These are phyloP conservation scores for Helianthus tuberosus DNA, from an alignment of 129 eudicot genomes.

Conservation along the genomic window DNA sequence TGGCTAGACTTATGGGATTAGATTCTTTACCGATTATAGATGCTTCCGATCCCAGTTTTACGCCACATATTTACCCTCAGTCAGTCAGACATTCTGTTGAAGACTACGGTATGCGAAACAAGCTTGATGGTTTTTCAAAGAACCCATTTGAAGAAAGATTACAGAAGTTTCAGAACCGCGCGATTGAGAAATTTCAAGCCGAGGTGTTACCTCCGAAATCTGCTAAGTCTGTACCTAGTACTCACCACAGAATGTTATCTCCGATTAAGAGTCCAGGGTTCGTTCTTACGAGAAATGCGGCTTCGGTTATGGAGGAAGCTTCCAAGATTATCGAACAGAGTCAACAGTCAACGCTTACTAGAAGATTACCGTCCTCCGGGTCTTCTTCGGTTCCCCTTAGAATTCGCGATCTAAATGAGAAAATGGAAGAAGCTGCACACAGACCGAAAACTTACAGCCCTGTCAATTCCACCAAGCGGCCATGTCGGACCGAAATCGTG, in stretches of 20 bases:
- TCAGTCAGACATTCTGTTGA: conserved; percentile 66
- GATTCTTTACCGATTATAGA: conserved; percentile 78
- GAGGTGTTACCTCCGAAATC: conserved; percentile 91
- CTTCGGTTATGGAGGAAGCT: conserved; percentile 85
- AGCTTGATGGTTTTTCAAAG: conserved; percentile 67
- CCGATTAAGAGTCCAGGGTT: conserved; percentile 98
- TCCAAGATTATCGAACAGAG: conserved; percentile 77
- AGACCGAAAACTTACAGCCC: conserved; percentile 40
- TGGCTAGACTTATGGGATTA: conserved; percentile 97
- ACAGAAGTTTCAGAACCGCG: conserved; percentile 59
- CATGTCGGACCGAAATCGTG: conserved; percentile 43
- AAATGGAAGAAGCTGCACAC: conserved; percentile 72
- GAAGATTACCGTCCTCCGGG: conserved; percentile 45
- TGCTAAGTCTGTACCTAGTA: conserved; percentile 76
- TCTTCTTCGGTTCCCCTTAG: conserved; percentile 67
- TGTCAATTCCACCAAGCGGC: conserved; percentile 43
- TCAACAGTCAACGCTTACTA: conserved; percentile 54
- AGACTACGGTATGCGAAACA: conserved; percentile 58
- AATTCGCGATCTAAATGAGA: conserved; percentile 71
- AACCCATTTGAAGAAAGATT: conserved; percentile 65
- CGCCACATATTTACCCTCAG: conserved; percentile 44
- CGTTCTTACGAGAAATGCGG: conserved; percentile 68
- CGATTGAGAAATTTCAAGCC: conserved; percentile 84
- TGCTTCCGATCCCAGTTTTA: conserved; percentile 42
- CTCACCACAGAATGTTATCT: conserved; percentile 78